These are phyloP conservation scores for Microcos paniculata DNA, from an alignment of 345 rosid genomes.

Conservation along the genomic window DNA sequence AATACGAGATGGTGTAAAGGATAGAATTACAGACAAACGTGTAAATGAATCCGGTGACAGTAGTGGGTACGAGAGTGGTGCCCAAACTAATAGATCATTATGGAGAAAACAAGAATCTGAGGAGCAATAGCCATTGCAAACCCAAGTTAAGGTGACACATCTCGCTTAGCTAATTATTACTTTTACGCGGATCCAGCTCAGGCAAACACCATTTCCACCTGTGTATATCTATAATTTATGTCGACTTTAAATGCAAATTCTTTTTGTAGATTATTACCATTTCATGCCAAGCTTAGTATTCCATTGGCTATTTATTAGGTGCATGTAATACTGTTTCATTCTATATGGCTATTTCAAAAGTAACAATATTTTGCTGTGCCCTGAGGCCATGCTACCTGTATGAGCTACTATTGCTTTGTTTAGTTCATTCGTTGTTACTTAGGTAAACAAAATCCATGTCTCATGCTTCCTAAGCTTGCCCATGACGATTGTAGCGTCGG, in stretches of 20 bases:
- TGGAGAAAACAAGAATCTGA: slow-evolving; percentile 47
- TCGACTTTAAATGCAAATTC: not conserved
- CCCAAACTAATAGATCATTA: slow-evolving; percentile 36
- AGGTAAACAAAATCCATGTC: not conserved
- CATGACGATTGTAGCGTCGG: not conserved
- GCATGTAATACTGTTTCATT: not conserved
- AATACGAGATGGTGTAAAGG: slow-evolving; percentile 29
- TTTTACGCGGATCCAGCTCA: not conserved
- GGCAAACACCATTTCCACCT: not conserved
- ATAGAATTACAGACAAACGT: slow-evolving; percentile 43
- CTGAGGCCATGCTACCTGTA: not conserved
- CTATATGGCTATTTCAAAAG: not conserved
- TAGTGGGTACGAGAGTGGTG: slow-evolving; percentile 67
- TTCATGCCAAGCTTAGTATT: not conserved
- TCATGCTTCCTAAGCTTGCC: not conserved
- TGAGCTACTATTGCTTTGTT: not conserved
- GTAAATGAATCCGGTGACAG: slow-evolving; percentile 74
- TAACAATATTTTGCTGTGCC: not conserved
- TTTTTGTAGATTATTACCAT: slow-evolving; percentile 6
- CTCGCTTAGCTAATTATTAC: not conserved
- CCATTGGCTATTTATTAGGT: not conserved
- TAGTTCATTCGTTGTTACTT: not conserved
- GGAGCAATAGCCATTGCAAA: slow-evolving; percentile 36
- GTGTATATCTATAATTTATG: not conserved
- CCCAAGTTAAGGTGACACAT: slow-evolving; percentile 16